Conservation (phyloP, 2,329 filamentous ascomycete species). For the Xylaria sp. region DNA sequence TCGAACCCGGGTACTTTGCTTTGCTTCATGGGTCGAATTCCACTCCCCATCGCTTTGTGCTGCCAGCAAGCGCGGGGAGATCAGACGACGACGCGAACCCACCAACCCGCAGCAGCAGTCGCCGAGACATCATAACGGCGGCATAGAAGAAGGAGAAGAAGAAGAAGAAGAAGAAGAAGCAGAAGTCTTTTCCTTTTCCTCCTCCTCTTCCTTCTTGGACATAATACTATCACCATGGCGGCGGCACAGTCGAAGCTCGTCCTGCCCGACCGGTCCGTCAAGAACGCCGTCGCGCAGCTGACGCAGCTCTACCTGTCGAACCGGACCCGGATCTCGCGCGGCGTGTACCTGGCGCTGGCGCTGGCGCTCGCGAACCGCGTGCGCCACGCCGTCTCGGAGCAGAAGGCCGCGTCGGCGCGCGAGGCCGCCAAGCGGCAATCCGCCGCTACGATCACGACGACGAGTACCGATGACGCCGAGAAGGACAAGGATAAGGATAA, state of each 20-base stretch:
- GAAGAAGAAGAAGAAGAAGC: too few species aligned
- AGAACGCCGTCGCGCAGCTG: conserved; percentile 66
- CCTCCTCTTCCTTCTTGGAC: too few species aligned
- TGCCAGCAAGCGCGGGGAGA: conserved; percentile 22
- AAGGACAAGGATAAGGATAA: too few species aligned
- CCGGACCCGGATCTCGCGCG: conserved; percentile 80
- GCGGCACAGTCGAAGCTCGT: conserved; percentile 74
- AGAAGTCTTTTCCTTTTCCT: too few species aligned
- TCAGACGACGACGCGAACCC: conserved; percentile 4
- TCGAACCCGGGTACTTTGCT: too few species aligned
- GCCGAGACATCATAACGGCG: background rate
- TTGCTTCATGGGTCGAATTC: conserved; percentile 22
- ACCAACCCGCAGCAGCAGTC: background rate
- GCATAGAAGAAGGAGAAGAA: too few species aligned
- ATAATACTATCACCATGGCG: conserved; percentile 62
- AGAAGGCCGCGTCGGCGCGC: conserved; percentile 79
- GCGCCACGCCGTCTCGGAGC: conserved; percentile 87
- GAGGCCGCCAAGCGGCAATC: conserved; percentile 61
- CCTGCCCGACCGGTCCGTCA: conserved; percentile 65
- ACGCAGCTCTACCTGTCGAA: conserved; percentile 75
- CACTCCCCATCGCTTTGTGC: conserved; percentile 10
- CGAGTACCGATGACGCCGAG: conserved; percentile 33
- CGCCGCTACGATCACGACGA: conserved; percentile 53
- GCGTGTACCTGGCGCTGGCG: conserved; percentile 81
- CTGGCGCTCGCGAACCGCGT: conserved; percentile 83